These are phyloP conservation scores for Spizellomyces punctatus DNA, from an alignment of 192 early-diverging fungal genomes.

Conservation along the genomic window DNA sequence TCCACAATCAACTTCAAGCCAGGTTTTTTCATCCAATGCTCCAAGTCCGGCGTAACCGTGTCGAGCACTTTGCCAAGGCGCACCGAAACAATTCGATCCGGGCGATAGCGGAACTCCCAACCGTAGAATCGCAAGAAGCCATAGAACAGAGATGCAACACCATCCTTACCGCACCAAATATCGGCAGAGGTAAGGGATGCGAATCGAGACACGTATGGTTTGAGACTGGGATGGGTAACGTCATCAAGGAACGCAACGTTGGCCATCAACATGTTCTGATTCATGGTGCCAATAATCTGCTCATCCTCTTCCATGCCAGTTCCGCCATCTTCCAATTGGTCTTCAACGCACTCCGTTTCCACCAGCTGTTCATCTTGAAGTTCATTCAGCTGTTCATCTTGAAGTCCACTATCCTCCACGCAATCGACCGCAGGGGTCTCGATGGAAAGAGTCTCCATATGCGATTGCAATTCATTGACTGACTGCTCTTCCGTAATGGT, in stretches of 20 bases:
- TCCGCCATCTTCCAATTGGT: neutral
- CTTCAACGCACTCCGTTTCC: neutral
- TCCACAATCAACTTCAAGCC: constrained; percentile 43
- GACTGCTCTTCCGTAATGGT: no score
- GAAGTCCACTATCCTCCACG: no score
- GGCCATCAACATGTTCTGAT: constrained; percentile 12
- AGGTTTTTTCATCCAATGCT: neutral
- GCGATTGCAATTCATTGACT: no score
- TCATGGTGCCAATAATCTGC: neutral
- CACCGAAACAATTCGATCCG: constrained; percentile 36
- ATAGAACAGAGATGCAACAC: constrained; percentile 36
- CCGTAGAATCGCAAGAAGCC: constrained; percentile 43
- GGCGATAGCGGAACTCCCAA: constrained; percentile 29
- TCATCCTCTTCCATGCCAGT: neutral
- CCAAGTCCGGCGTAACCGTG: neutral
- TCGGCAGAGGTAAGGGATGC: neutral
- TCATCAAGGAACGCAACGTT: constrained; percentile 37
- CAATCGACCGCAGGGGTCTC: no score
- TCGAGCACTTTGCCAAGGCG: constrained; percentile 31
- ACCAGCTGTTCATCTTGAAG: neutral
- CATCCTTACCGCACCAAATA: constrained; percentile 7
- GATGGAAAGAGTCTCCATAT: no score
- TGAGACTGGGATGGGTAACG: constrained; percentile 5
- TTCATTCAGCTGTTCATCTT: neutral
- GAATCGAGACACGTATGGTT: neutral